Evolutionary conservation across 805 yeast species (phyloP).

Genomic region (Teunomyces atbi): DNA sequence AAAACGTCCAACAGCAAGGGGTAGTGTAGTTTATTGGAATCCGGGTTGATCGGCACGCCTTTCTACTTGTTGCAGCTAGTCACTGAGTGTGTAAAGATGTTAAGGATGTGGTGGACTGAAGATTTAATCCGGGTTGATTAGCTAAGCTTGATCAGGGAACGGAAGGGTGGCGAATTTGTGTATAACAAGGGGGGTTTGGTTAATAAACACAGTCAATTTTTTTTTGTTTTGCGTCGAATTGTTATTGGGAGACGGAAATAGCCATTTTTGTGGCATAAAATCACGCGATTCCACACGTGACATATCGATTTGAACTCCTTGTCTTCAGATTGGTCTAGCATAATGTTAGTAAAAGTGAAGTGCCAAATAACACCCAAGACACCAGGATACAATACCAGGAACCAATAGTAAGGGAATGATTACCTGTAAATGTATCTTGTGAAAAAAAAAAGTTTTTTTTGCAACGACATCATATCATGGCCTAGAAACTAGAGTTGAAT

Average conservation of each 20-base stretch:
- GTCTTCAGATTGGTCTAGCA: not conserved
- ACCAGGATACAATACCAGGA: no score
- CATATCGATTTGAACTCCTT: not conserved
- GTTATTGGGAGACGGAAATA: not conserved
- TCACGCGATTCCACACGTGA: not conserved
- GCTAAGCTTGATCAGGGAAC: conserved; percentile 1
- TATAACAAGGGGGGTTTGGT: conserved; percentile 1
- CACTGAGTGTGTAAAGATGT: not conserved
- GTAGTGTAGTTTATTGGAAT: not conserved
- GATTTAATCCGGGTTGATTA: not conserved
- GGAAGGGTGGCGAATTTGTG: conserved; percentile 1
- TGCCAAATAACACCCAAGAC: no score
- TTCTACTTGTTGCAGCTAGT: not conserved
- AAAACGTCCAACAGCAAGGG: conserved; percentile 1
- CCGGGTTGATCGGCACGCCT: not conserved
- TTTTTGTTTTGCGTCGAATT: conserved; percentile 4
- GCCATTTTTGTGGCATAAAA: not conserved
- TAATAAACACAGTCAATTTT: conserved; percentile 4
- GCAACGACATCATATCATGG: not conserved
- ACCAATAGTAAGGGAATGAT: no score
- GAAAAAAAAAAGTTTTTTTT: not conserved
- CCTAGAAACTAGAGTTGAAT: not conserved
- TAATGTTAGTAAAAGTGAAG: not conserved
- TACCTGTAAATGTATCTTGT: not conserved
- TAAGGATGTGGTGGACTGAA: conserved; percentile 1